Conservation (phyloP, 2,329 filamentous ascomycete species). For the Neurospora sp. region DNA sequence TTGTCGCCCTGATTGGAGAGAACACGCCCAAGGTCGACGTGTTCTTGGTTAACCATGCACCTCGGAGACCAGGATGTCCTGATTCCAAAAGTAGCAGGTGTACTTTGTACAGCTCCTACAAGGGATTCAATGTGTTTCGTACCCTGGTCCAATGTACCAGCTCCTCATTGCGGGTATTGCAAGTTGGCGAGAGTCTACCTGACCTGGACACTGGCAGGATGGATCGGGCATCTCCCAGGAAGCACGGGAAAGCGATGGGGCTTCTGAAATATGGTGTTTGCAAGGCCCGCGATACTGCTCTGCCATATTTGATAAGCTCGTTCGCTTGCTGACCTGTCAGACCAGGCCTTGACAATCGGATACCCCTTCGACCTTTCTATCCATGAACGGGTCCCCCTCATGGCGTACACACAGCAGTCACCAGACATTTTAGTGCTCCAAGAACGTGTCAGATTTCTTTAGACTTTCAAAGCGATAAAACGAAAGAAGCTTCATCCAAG, state of each 20-base stretch:
- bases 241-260: background rate
- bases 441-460: slow-evolving; percentile 13
- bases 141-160: slow-evolving; percentile 12
- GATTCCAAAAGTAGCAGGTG: background rate
- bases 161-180: slow-evolving; percentile 2
- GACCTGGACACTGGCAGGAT: slow-evolving; percentile 3
- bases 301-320: background rate
- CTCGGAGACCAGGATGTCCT: slow-evolving; percentile 1
- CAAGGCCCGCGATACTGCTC: background rate
- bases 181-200: slow-evolving; percentile 4
- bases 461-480: slow-evolving; percentile 14
- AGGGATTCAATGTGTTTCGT: slow-evolving; percentile 10
- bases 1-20: slow-evolving; percentile 15
- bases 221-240: slow-evolving; percentile 1
- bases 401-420: slow-evolving; percentile 9
- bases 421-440: background rate
- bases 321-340: background rate
- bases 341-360: background rate
- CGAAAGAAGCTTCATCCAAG: slow-evolving; percentile 10
- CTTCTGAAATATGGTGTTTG: background rate
- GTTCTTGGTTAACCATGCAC: slow-evolving; percentile 7
- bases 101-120: background rate
- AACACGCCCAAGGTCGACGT: slow-evolving; percentile 10
- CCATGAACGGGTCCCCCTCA: background rate
- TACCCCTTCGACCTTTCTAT: background rate